Evolutionary conservation across 148 eudicot genomes (phyloP).

Genomic region (Vaccinium darrowii): DNA sequence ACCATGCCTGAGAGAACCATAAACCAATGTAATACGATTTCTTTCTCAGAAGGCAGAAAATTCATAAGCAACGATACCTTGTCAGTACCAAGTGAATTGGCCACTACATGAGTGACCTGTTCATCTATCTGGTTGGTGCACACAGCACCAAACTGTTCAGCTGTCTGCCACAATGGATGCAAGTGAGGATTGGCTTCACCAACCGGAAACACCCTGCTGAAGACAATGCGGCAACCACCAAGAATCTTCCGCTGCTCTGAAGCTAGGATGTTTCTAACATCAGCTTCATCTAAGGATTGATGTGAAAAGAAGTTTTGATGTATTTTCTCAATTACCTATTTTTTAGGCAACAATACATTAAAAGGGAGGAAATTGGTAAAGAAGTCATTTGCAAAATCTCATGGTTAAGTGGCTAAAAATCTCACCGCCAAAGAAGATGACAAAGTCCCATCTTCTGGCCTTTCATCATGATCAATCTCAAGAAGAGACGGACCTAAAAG

Average conservation of each 20-base stretch:
- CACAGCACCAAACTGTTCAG: conserved; percentile 97
- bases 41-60: neutral
- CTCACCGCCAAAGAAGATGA: conserved; percentile 88
- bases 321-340: conserved; percentile 86
- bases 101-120: conserved; percentile 94
- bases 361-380: conserved; percentile 13
- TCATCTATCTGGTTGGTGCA: conserved; percentile 90
- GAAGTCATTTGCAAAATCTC: neutral
- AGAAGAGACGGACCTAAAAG: conserved; percentile 97
- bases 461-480: conserved; percentile 95
- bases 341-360: conserved; percentile 16
- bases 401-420: conserved; percentile 1
- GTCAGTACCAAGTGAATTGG: conserved; percentile 84
- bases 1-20: neutral
- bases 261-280: conserved; percentile 93
- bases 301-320: conserved; percentile 74
- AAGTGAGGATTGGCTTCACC: conserved; percentile 84
- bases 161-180: conserved; percentile 94
- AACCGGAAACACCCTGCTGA: conserved; percentile 90
- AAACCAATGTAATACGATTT: neutral
- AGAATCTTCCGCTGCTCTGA: conserved; percentile 82
- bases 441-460: conserved; percentile 91
- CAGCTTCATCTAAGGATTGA: conserved; percentile 72
- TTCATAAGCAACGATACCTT: conserved; percentile 52
- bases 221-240: conserved; percentile 76